Percentiles rank a stretch among this genome's conserved stretches.
Conservation (phyloP, 2,329 filamentous ascomycete species). For the Drechslerella coelobrocha region DNA sequence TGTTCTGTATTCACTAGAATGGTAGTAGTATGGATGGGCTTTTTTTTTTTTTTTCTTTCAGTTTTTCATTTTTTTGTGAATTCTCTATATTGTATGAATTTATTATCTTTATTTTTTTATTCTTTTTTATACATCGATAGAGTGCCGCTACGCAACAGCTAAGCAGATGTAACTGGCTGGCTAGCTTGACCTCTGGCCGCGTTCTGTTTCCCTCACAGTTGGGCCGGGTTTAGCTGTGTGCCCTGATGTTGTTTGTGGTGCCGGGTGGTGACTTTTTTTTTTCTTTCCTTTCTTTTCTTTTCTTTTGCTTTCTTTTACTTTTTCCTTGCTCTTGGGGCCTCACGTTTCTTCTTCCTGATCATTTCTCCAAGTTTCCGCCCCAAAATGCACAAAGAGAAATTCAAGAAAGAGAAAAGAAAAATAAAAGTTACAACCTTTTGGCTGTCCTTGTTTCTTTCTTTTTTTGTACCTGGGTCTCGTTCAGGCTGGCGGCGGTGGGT, state of each 20-base stretch:
- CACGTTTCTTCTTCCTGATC: constrained; percentile 1
- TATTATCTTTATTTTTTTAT: not conserved
- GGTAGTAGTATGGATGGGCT: not conserved
- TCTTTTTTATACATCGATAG: not conserved
- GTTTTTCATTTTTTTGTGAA: not conserved
- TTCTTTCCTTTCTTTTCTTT: not conserved
- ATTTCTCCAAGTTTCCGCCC: not conserved
- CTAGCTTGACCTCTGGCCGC: not conserved
- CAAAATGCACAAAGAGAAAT: not conserved
- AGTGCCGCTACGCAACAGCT: not conserved
- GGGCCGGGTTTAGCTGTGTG: constrained; percentile 3
- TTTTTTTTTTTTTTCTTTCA: not conserved
- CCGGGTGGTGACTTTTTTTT: not conserved
- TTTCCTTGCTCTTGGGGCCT: too few species aligned
- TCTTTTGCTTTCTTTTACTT: not conserved
- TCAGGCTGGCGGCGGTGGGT: constrained; percentile 25
- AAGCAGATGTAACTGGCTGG: not conserved
- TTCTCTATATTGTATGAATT: not conserved
- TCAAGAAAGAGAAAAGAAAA: too few species aligned
- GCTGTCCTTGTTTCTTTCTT: constrained; percentile 24
- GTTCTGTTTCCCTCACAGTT: not conserved
- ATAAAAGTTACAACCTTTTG: not conserved
- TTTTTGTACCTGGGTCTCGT: constrained; percentile 14
- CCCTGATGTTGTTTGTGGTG: not conserved
- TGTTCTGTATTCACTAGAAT: too few species aligned